Percentiles rank a stretch among this genome's conserved stretches.
Conservation (phyloP, 805 yeast genomes). For the Pichia nakasei region DNA sequence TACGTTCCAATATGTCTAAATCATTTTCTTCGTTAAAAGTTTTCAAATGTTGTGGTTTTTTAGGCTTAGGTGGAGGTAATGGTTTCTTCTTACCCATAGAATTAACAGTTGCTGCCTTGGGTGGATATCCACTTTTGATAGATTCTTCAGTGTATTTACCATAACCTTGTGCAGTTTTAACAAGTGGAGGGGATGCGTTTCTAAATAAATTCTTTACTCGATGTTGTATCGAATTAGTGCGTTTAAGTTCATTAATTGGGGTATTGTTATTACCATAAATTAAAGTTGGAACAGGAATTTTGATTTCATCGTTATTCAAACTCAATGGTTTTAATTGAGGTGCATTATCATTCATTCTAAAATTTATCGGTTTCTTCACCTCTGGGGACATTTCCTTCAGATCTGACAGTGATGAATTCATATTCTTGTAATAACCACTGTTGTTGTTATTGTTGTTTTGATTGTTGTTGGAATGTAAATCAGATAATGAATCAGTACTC, state of each 20-base stretch:
- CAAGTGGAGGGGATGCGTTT: slow-evolving; percentile 35
- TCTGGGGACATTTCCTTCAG: slow-evolving; percentile 15
- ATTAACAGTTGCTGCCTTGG: too few relatives aligned
- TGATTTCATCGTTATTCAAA: not conserved
- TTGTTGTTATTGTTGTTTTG: too few relatives aligned
- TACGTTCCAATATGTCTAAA: slow-evolving; percentile 49
- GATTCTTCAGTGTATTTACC: slow-evolving; percentile 63
- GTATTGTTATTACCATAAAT: not conserved
- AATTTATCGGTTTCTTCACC: slow-evolving; percentile 2
- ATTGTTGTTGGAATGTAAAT: slow-evolving; percentile 6
- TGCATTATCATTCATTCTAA: not conserved
- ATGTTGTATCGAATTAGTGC: slow-evolving; percentile 36
- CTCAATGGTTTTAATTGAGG: not conserved
- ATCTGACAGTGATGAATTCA: slow-evolving; percentile 5
- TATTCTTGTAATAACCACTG: not conserved
- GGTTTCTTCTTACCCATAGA: slow-evolving; percentile 9
- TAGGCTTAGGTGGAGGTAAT: slow-evolving; percentile 47
- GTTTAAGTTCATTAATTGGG: slow-evolving; percentile 14
- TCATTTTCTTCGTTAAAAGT: slow-evolving; percentile 25
- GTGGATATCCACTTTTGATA: not conserved
- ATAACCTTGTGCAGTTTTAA: slow-evolving; percentile 70
- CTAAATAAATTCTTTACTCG: slow-evolving; percentile 45
- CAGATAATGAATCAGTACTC: slow-evolving; percentile 19
- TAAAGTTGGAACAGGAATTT: slow-evolving; percentile 13
- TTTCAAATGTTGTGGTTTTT: slow-evolving; percentile 46